phyloP scores from a whole-genome alignment of 495 filamentous ascomycete species.

The Penicillium pulvis region DNA sequence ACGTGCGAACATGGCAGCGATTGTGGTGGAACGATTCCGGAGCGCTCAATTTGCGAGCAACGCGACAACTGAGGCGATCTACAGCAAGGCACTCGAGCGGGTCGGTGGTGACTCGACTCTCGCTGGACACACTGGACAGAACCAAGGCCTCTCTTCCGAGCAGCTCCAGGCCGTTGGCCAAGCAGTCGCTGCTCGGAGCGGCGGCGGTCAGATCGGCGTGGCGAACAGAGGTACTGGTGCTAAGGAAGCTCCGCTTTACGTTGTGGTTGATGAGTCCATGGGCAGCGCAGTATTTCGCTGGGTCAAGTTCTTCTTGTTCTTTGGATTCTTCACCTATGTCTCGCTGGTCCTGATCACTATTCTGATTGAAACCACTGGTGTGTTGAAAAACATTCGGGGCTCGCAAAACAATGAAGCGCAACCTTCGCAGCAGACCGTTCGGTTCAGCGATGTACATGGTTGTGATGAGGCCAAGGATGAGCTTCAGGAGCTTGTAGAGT shows the following conservation, averaged over 20 bases:
- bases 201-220: constrained; percentile 61
- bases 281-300: constrained; percentile 81
- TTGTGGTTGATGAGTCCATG: constrained; percentile 91
- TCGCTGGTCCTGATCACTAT: constrained; percentile 74
- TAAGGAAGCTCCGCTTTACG: constrained; percentile 82
- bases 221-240: constrained; percentile 59
- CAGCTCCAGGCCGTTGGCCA: constrained; percentile 85
- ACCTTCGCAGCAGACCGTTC: constrained; percentile 83
- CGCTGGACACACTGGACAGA: constrained; percentile 23
- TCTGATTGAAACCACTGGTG: constrained; percentile 72
- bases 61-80: constrained; percentile 67
- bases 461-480: constrained; percentile 99
- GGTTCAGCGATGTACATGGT: constrained; percentile 93
- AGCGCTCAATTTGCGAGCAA: constrained; percentile 83
- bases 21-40: constrained; percentile 85
- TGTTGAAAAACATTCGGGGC: constrained; percentile 75
- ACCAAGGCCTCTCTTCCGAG: constrained; percentile 53
- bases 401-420: constrained; percentile 77
- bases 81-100: constrained; percentile 71
- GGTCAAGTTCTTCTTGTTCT: constrained; percentile 82
- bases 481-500: constrained; percentile 94
- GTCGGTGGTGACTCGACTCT: constrained; percentile 45
- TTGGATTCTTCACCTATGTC: constrained; percentile 73
- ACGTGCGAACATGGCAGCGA: constrained; percentile 86
- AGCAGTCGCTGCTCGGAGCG: constrained; percentile 75